These are phyloP conservation scores for Aristolochia contorta DNA, from an alignment of 164 flowering plant species.

Conservation along the genomic window DNA sequence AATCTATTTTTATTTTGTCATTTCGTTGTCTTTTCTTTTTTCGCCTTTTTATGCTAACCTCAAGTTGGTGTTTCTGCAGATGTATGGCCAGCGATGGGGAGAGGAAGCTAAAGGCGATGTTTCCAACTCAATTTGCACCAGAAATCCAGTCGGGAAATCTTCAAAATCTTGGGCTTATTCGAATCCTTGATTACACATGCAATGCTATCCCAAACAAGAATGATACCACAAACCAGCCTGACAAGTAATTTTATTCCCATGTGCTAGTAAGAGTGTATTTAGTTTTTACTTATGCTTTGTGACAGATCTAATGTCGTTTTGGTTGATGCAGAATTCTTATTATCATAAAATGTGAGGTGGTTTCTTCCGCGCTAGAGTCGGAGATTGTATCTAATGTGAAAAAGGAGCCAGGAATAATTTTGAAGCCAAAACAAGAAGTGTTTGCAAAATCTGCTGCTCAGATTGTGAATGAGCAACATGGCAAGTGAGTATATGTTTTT, in stretches of 20 bases:
- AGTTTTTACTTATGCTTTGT: not conserved
- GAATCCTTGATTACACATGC: slow-evolving; percentile 59
- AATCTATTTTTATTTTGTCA: no score
- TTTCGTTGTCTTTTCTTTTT: no score
- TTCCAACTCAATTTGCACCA: slow-evolving; percentile 47
- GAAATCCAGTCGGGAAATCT: slow-evolving; percentile 64
- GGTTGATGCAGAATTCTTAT: slow-evolving; percentile 18
- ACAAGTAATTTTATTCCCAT: slow-evolving; percentile 39
- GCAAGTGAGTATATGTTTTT: slow-evolving; percentile 37
- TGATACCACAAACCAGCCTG: slow-evolving; percentile 59
- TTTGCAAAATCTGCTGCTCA: slow-evolving; percentile 80
- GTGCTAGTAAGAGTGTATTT: not conserved
- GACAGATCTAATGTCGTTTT: not conserved
- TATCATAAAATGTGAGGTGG: slow-evolving; percentile 59
- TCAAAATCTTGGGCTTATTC: slow-evolving; percentile 74
- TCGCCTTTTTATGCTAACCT: no score
- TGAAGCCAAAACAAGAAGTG: slow-evolving; percentile 77
- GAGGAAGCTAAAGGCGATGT: slow-evolving; percentile 51
- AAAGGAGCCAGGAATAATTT: slow-evolving; percentile 31
- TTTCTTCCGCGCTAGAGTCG: slow-evolving; percentile 66
- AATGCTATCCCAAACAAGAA: slow-evolving; percentile 81
- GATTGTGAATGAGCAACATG: slow-evolving; percentile 64
- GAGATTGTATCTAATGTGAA: slow-evolving; percentile 40
- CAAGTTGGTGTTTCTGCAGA: slow-evolving; percentile 21
- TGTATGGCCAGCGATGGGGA: slow-evolving; percentile 75